These are phyloP conservation scores for Raffaelea arxii DNA, from an alignment of 2,329 filamentous ascomycete genomes.

Conservation along the genomic window DNA sequence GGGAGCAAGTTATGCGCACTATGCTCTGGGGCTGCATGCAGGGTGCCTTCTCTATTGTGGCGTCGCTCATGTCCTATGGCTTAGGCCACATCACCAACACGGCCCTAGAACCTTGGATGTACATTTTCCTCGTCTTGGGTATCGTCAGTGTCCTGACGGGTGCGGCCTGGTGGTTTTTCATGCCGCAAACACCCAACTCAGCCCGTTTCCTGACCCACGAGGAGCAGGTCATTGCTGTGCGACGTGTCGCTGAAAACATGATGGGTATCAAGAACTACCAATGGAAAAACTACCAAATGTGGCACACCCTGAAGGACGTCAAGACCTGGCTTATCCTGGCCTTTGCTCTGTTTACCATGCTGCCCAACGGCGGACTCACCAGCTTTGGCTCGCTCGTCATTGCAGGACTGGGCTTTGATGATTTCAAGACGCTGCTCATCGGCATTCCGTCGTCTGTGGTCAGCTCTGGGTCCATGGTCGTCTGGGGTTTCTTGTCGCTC, in stretches of 20 bases:
- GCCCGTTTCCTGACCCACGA: constrained; percentile 40
- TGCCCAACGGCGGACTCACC: constrained; percentile 47
- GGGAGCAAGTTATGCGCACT: constrained; percentile 51
- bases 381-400: constrained; percentile 54
- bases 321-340: constrained; percentile 44
- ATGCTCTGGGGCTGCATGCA: constrained; percentile 51
- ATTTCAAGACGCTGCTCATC: constrained; percentile 24
- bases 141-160: constrained; percentile 37
- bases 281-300: constrained; percentile 43
- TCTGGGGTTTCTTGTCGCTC: constrained; percentile 39
- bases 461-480: constrained; percentile 50
- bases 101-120: constrained; percentile 13
- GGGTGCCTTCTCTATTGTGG: constrained; percentile 31
- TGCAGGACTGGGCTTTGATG: constrained; percentile 42
- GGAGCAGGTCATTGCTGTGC: constrained; percentile 44
- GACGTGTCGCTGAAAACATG: constrained; percentile 44
- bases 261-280: constrained; percentile 48
- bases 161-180: constrained; percentile 31
- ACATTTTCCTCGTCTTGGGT: constrained; percentile 44
- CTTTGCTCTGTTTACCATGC: constrained; percentile 42
- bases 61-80: constrained; percentile 11
- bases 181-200: constrained; percentile 44
- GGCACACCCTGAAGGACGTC: constrained; percentile 47
- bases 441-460: constrained; percentile 29
- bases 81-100: constrained; percentile 18